phyloP scores from a whole-genome alignment of 192 early-diverging fungal genomes.

The Umbelopsis ramanniana region DNA sequence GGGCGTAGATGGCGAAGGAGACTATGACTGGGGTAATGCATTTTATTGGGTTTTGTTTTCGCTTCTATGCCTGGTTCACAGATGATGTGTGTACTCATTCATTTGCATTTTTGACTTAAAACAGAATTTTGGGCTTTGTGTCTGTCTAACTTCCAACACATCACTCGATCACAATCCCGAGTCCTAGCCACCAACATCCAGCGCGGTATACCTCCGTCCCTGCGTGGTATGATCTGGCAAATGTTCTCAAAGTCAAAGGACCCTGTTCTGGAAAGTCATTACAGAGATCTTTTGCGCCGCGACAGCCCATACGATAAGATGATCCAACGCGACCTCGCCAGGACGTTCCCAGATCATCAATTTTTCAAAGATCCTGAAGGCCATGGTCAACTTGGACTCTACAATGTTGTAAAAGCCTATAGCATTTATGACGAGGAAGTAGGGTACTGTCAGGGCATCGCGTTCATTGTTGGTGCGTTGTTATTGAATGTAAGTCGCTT shows the following conservation, averaged over 20 bases:
- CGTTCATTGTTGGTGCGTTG: constrained; percentile 93
- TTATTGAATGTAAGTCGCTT: constrained; percentile 75
- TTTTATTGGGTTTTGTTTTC: not conserved
- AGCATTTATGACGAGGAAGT: constrained; percentile 90
- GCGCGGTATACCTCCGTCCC: constrained; percentile 79
- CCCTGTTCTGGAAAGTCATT: constrained; percentile 72
- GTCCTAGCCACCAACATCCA: constrained; percentile 76
- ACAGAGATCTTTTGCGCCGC: constrained; percentile 68
- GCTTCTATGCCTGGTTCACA: not conserved
- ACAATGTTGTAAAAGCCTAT: constrained; percentile 92
- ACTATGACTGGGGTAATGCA: constrained; percentile 72
- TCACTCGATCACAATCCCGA: constrained; percentile 70
- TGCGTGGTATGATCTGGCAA: constrained; percentile 95
- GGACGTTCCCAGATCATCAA: constrained; percentile 88
- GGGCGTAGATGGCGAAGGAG: constrained; percentile 29
- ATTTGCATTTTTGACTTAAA: not conserved
- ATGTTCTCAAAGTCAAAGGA: constrained; percentile 82
- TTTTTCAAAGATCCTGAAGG: constrained; percentile 83
- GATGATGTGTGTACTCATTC: not conserved
- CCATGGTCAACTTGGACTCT: constrained; percentile 88
- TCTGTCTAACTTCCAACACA: constrained; percentile 83
- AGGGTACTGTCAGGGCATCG: constrained; percentile 98
- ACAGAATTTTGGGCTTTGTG: constrained; percentile 91
- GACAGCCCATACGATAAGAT: constrained; percentile 83
- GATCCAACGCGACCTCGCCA: constrained; percentile 86